These are phyloP conservation scores for Exophiala aquamarina DNA, from an alignment of 2,329 filamentous ascomycete species.

Conservation along the genomic window DNA sequence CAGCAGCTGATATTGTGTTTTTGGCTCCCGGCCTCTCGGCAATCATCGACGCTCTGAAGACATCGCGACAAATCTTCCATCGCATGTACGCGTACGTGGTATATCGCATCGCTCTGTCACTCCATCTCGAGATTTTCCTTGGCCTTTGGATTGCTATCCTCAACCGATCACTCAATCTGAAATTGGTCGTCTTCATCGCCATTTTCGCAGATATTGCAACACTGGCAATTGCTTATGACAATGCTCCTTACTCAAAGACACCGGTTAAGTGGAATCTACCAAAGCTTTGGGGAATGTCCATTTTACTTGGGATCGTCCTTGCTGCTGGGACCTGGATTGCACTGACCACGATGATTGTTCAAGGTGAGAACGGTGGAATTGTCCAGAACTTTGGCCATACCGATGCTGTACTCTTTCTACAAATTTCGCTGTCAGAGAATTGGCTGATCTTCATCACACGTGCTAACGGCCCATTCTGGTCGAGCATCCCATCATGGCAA, in stretches of 20 bases:
- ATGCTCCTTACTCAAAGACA: conserved; percentile 79
- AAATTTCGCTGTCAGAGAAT: conserved; percentile 89
- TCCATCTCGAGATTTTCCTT: conserved; percentile 88
- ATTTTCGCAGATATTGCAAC: conserved; percentile 94
- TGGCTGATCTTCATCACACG: conserved; percentile 97
- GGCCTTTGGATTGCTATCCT: conserved; percentile 89
- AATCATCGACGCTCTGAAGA: conserved; percentile 91
- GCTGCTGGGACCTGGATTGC: conserved; percentile 86
- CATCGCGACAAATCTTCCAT: conserved; percentile 91
- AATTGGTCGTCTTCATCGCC: conserved; percentile 89
- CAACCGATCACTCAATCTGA: conserved; percentile 79
- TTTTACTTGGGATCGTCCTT: conserved; percentile 77
- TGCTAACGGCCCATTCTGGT: conserved; percentile 91
- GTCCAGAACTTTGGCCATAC: conserved; percentile 84
- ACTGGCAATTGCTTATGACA: conserved; percentile 89
- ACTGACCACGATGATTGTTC: conserved; percentile 76
- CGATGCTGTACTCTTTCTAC: conserved; percentile 81
- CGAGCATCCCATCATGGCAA: conserved; percentile 84
- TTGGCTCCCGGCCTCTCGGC: conserved; percentile 86
- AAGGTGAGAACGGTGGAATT: conserved; percentile 72
- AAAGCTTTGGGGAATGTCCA: conserved; percentile 90
- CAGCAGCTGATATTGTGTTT: conserved; percentile 91
- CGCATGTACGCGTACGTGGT: conserved; percentile 96
- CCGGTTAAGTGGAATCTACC: conserved; percentile 95
- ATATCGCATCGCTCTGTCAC: conserved; percentile 88